Evolutionary conservation across 805 yeast species (phyloP), one percentile per base, ranked within the genome.

Genomic region (Ogataea paradorogensis): DNA sequence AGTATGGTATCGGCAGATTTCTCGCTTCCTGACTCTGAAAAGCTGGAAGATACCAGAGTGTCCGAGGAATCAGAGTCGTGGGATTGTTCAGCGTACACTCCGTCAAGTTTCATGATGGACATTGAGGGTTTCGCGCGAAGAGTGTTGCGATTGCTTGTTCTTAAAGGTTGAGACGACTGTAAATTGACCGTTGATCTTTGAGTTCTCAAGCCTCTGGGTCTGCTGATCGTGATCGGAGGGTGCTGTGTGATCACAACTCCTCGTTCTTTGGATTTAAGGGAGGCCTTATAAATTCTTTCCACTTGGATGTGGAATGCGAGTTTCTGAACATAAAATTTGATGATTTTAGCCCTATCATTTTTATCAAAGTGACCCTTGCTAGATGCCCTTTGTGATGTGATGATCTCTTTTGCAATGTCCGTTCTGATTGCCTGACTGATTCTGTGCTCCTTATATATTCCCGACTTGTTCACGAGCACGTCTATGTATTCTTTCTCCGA

Each of bases 241-340:
- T 40, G 14, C 11, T 27, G 34, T 14, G 38, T 34, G 15, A 27
- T 33, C 18, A 24, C 16, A 24, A 29, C 14, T 26, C n/a, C 31
- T 14, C 37, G 41, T 30, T 40, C 50, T 43, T 55, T 58, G 1
- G 59, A 42, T 33, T 46, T 52, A 31, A 70, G 40, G 16, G 68
- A 56, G 2, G 79, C 81, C 50, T 72, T 74, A 57, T 73, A 81
- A 9, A 83, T 73, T 34, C 90, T 61, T 9, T 75, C 76, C n/a
- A 80, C 75, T 59, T 83, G 90, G 11, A 82, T 76, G 40, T 74
- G 70, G 38, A 77, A 71, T 11, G 85, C 84, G 33, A 82, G 51
- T 32, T 63, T 69, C 15, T 61, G 64, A 22, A 82, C 61, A 53
- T 77, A 83, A 8, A 56, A 58, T 18, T 62, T 43, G 11, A 82